Evolutionary conservation across 1,284 basidiomycete species (phyloP).

Genomic region (Sporisorium exsertum): DNA sequence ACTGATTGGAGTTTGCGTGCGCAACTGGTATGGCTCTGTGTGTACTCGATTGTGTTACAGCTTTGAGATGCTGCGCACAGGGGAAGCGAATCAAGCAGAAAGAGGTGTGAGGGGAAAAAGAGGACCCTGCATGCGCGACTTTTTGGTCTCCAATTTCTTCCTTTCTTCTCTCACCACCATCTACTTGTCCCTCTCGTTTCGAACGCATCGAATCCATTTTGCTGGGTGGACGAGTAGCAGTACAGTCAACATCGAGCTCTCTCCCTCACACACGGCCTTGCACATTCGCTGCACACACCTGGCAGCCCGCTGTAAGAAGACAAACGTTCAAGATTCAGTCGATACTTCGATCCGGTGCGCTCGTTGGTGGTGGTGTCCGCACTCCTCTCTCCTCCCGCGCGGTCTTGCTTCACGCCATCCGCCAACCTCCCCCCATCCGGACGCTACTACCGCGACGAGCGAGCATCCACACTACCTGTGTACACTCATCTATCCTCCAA

Average conservation of each 20-base stretch:
- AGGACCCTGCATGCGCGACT: constrained; percentile 20
- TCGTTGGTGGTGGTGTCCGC: not conserved
- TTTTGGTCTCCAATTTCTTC: not conserved
- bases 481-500: not conserved
- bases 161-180: not conserved
- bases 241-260: not conserved
- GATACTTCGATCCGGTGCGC: not conserved
- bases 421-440: not conserved
- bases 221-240: too few relatives aligned
- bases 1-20: not conserved
- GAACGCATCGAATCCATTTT: too few relatives aligned
- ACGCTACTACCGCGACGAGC: not conserved
- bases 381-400: not conserved
- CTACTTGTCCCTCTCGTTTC: not conserved
- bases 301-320: not conserved
- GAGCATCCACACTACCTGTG: not conserved
- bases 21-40: not conserved
- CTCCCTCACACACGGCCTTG: too few relatives aligned
- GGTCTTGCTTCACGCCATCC: not conserved
- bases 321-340: not conserved
- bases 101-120: not conserved
- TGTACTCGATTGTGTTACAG: not conserved
- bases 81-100: not conserved
- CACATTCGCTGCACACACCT: not conserved
- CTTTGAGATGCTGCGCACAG: not conserved